Base-by-base conservation (phyloP, 1,284 basidiomycete genomes). In the Athelia psychrophila region DNA sequence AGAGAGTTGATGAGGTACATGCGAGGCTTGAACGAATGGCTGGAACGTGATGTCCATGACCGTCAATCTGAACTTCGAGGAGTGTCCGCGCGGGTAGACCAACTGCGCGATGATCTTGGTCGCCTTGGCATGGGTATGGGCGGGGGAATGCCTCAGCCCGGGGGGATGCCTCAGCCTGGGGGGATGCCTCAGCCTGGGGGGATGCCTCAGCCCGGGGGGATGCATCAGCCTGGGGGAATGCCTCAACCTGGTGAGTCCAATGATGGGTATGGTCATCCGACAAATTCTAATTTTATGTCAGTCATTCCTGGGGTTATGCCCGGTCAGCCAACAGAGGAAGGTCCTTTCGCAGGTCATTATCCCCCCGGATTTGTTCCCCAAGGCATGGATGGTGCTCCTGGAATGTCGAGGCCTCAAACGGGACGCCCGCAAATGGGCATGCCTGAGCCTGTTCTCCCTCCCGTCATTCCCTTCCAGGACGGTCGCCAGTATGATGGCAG, bases 1-100 rank as follows among this genome's bases (percentile, higher is more conserved):
- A 77, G 84, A 22, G 87, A 89, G 61, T 72, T 91, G 42, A 87
- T 90, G 79, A 71, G 83, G 40, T 91, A 91, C 59, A 83, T 91
- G 79, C 60, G 77, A 47, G 76, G 74, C 3, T 70, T 91, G 32
- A 91, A 91, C 57, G 76, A 80, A 46, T 91, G 88, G 89, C 69
- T 91, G 15, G 82, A 77, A 52, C 76, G 81, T 24, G 88, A 91
- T 62, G 88, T 89, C 1, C 74, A 77, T 47, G 86, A 90, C 65
- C 80, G 89, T 23, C 87, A 89, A 56, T 72, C 77, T 3, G 88
- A 90, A 61, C 69, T 91, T 38, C 75, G 74, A n/a, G 79, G 79
- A 8, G 80, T 91, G 12, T 72, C 79, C 44, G 80, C 78, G 15
- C 78, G 84, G 13, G 70, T 91, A 9, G 82, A 88, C 54, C 75